These are phyloP conservation scores for Meyerozyma athensensis DNA, from an alignment of 1,139 yeast species.

Conservation along the genomic window DNA sequence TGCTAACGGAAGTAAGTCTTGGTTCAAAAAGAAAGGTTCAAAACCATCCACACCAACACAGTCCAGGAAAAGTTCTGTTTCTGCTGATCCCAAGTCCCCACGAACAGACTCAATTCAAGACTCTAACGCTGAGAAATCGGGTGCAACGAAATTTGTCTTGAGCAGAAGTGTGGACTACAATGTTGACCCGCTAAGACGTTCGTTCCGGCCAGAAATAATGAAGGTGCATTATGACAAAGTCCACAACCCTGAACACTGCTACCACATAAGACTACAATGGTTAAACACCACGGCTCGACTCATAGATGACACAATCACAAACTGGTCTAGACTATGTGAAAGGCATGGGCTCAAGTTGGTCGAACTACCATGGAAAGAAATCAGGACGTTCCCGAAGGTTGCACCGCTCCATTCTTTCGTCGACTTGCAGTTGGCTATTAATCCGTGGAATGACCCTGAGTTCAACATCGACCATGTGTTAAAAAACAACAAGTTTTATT, in stretches of 20 bases:
- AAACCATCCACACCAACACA: slow-evolving; percentile 14
- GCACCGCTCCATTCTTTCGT: slow-evolving; percentile 91
- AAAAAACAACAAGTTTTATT: slow-evolving; percentile 50
- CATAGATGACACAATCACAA: slow-evolving; percentile 80
- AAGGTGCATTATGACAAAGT: slow-evolving; percentile 87
- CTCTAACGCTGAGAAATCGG: slow-evolving; percentile 18
- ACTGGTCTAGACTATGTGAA: slow-evolving; percentile 80
- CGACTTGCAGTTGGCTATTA: slow-evolving; percentile 54
- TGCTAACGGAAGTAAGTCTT: slow-evolving; percentile 15
- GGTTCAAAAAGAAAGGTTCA: slow-evolving; percentile 32
- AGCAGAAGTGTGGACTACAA: slow-evolving; percentile 65
- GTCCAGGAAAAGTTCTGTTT: slow-evolving; percentile 25
- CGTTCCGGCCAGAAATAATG: slow-evolving; percentile 73
- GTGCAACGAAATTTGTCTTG: slow-evolving; percentile 37
- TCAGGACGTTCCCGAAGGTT: slow-evolving; percentile 65
- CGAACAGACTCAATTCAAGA: slow-evolving; percentile 16
- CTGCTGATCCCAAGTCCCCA: slow-evolving; percentile 27
- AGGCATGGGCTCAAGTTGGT: slow-evolving; percentile 80
- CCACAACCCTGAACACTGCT: slow-evolving; percentile 94
- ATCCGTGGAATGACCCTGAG: slow-evolving; percentile 64
- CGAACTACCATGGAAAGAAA: slow-evolving; percentile 91
- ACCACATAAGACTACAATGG: slow-evolving; percentile 91
- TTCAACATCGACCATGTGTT: slow-evolving; percentile 47
- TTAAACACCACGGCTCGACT: slow-evolving; percentile 82
- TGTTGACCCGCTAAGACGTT: slow-evolving; percentile 67